These are phyloP conservation scores for Pontederia paniculata DNA, from an alignment of 176 grass and related monocot species.

Conservation along the genomic window DNA sequence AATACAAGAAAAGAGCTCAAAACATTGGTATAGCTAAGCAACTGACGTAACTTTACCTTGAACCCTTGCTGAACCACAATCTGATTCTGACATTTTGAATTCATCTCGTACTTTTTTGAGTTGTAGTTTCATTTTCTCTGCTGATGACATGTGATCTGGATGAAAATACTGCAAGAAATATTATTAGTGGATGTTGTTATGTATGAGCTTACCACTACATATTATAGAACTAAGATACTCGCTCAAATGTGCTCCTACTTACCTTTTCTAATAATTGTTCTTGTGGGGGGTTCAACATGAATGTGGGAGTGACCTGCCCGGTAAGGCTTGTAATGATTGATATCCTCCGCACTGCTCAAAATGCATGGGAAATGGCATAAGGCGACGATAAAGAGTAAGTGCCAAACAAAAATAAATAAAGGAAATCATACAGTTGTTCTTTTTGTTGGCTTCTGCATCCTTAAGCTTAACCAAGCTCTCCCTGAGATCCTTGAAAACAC, in stretches of 20 bases:
- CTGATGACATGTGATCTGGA: conserved; percentile 87
- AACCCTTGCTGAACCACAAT: conserved; percentile 84
- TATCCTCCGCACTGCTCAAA: conserved; percentile 24
- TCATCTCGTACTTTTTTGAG: conserved; percentile 77
- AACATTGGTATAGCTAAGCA: no score
- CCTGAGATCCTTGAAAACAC: background rate
- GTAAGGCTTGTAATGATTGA: conserved; percentile 25
- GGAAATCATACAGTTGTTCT: background rate
- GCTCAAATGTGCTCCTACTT: conserved; percentile 8
- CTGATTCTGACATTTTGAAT: conserved; percentile 90
- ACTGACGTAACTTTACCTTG: conserved; percentile 37
- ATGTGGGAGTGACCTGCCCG: conserved; percentile 14
- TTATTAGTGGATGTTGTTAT: background rate
- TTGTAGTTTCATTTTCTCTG: conserved; percentile 88
- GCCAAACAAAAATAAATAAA: background rate
- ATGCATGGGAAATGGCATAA: no score
- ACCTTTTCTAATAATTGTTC: conserved; percentile 80
- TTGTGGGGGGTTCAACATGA: conserved; percentile 54
- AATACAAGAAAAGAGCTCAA: no score
- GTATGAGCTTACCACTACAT: background rate
- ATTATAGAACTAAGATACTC: background rate
- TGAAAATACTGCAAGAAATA: conserved; percentile 73
- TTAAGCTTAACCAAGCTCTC: background rate
- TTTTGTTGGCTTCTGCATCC: background rate
- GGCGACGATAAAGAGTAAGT: no score